Evolutionary conservation across 768 basidiomycete species (phyloP), one percentile per base, ranked within the genome.

Genomic region (Clitopilus hobsonii): DNA sequence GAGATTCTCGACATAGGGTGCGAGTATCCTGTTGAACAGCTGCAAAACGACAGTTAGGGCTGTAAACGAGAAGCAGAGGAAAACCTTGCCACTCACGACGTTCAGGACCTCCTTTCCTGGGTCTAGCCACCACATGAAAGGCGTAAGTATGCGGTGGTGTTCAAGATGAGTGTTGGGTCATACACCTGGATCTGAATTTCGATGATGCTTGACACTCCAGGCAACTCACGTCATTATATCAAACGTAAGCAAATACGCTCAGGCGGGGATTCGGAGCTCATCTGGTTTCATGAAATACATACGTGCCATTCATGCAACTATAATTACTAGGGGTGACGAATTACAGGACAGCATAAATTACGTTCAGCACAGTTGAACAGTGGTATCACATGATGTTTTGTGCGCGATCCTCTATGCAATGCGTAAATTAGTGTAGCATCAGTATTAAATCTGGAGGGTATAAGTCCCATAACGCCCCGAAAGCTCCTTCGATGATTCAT

Each of bases 1-100:
- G 68, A 99, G 74, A 66, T 98, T 96, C 75, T 94, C 93, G 60
- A 98, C 89, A 80, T 98, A 98, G 0, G 93, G 94, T 24, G 91
- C 91, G 50, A 97, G 84, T 59, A 94, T 89, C 60, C 89, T 84
- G 69, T 95, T 95, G 74, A 97, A 90, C 61, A 94, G 68, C 90
- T 61, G 20, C 26, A 47, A 52, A 54, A 24, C 25, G n/a, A 25
- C 36, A 26, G 28, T 26, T 48, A 11, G 52, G 5, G n/a, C 49
- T 38, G 20, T 49, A 51, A 5, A 28, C 30, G 38, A 27, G n/a
- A 49, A 5, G 14, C 49, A 51, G 45, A 54, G 48, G 25, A 38
- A 22, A 23, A 55, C 14, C 4, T 32, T 52, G 24, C 25, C 22
- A 77, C 85, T 59, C 55, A 92, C 91, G 55, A 90, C 81, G 69